These are phyloP conservation scores for Umbilicus rupestris DNA, from an alignment of 164 flowering plant genomes.

Conservation along the genomic window DNA sequence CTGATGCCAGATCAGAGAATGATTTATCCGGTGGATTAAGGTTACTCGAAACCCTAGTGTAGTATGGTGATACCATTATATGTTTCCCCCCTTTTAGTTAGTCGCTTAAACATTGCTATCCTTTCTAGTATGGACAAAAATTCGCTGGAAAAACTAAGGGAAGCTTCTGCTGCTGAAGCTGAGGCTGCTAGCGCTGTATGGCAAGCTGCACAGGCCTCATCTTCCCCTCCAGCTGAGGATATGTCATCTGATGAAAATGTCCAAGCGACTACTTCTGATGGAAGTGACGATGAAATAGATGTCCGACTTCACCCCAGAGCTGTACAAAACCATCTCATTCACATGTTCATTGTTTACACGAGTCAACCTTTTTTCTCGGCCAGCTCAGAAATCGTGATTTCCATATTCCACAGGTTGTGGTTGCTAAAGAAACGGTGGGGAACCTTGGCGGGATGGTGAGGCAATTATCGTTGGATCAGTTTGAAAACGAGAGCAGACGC, in stretches of 20 bases:
- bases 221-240: conserved; percentile 39
- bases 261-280: conserved; percentile 51
- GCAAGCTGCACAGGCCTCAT: conserved; percentile 79
- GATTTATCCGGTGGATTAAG: conserved; percentile 36
- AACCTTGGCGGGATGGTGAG: conserved; percentile 90
- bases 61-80: background rate
- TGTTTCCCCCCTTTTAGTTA: background rate
- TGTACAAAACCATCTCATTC: conserved; percentile 36
- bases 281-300: conserved; percentile 68
- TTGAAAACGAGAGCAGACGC: conserved; percentile 96
- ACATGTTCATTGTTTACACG: background rate
- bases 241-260: conserved; percentile 52
- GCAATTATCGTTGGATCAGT: conserved; percentile 91
- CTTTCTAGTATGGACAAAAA: conserved; percentile 50
- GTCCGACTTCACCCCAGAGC: conserved; percentile 98
- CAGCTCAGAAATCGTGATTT: background rate
- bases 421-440: conserved; percentile 95
- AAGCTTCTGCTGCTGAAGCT: conserved; percentile 96
- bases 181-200: conserved; percentile 86
- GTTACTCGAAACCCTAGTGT: conserved; percentile 21
- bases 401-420: conserved; percentile 63
- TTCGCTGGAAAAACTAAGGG: conserved; percentile 73
- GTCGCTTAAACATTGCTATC: background rate
- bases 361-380: background rate
- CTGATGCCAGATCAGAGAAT: conserved; percentile 25